Conservation (phyloP, 495 filamentous ascomycete species). For the Bryoglossum gracile region DNA sequence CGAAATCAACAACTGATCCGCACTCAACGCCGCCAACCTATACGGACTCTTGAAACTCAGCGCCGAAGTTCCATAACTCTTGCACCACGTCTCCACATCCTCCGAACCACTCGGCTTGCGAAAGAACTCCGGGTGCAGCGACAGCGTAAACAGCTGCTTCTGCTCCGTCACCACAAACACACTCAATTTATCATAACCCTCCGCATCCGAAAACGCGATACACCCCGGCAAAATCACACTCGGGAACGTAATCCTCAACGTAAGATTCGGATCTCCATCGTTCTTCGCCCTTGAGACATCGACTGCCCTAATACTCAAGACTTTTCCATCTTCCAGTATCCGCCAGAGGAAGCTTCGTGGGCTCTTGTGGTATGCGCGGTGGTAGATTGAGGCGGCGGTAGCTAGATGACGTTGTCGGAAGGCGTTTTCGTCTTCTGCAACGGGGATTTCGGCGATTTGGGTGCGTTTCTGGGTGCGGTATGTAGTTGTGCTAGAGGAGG, state of each 20-base stretch:
- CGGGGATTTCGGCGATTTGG: constrained; percentile 23
- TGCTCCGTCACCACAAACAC: constrained; percentile 73
- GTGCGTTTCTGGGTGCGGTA: constrained; percentile 30
- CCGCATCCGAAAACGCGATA: constrained; percentile 71
- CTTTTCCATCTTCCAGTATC: constrained; percentile 68
- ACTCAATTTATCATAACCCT: constrained; percentile 68
- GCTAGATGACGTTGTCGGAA: constrained; percentile 69
- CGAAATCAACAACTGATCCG: constrained; percentile 67
- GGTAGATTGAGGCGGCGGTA: constrained; percentile 74
- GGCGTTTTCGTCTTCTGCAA: constrained; percentile 62
- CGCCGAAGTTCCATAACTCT: constrained; percentile 58
- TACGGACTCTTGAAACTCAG: constrained; percentile 76
- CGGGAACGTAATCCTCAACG: constrained; percentile 70
- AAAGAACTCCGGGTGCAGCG: constrained; percentile 75
- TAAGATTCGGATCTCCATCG: constrained; percentile 59
- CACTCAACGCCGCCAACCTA: constrained; percentile 64
- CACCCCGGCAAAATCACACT: constrained; percentile 62
- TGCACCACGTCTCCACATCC: constrained; percentile 69
- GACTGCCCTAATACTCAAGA: constrained; percentile 74
- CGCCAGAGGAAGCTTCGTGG: constrained; percentile 88
- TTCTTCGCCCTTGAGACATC: constrained; percentile 69
- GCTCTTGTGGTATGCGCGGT: constrained; percentile 62
- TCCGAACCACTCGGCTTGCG: constrained; percentile 58
- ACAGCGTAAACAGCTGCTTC: constrained; percentile 73
- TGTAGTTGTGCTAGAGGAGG: constrained; percentile 37